Evolutionary conservation across 495 filamentous ascomycete genomes (phyloP), one percentile per base, ranked within the genome.

Genomic region (Thozetella sp.): DNA sequence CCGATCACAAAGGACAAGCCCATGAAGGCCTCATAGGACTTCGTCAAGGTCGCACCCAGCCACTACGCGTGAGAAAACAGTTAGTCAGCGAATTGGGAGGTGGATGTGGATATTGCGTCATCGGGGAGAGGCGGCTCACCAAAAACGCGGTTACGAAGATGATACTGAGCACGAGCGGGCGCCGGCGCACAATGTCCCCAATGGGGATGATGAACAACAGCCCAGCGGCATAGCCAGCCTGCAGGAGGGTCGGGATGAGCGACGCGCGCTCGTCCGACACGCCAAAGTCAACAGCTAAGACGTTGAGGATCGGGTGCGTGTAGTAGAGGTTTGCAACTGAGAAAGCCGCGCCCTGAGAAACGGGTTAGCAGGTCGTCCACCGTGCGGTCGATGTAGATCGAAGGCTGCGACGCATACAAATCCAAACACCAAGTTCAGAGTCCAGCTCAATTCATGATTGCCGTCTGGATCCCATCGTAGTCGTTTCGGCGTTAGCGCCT

Each of bases 241-340:
- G 91, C 61, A 88, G 86, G n/a, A 90, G 73, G 1, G 91, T 92
- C 9, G 91, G 88, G 55, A 94, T 61, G 45, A 65, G 63, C 9
- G 83, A 84, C 24, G 80, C 78, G 23, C 73, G 68, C 60, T 88
- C 83, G 53, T 85, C 79, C 11, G 76, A 77, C 45, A 92, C 86
- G 56, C 78, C 40, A 67, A 92, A 91, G 25, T 85, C 83, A 17
- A 73, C 56, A 0, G 89, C 89, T 26, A 91, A 68, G n/a, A 85
- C 76, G 62, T 90, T 84, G 3, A 91, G 76, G 51, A 92, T 86
- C 0, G 89, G 89, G 48, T 92, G 88, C 17, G 80, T 82, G 62
- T 92, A 91, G 70, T 92, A 91, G 2, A 92, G 74, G 67, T 91
- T 92, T n/a, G 88, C 87, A 43, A 91, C 86, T 0, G 84, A 85